Base-by-base conservation (phyloP, 257 asterid species). In the Apocynum venetum region DNA sequence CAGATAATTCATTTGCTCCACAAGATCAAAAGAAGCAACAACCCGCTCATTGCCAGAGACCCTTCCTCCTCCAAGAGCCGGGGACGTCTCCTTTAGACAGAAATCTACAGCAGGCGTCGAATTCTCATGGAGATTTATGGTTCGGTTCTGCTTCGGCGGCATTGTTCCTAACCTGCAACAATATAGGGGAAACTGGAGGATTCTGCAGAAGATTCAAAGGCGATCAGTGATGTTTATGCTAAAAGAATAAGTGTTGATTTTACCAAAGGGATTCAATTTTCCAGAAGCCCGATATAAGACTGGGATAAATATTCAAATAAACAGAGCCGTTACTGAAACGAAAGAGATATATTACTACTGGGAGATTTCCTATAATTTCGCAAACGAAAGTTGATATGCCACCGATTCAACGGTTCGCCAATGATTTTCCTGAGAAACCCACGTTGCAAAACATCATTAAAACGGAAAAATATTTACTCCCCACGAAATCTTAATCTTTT, bases 1-100 rank as follows among this genome's bases (percentile, higher is more conserved):
- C 19, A 95, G 70, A 80, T 90, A 95, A 6, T 93, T 90, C 98
- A 95, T 95, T 77, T 91, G 91, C 82, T 93, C 99, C 65, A 95
- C 99, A 78, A 95, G 80, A 83, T 93, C 94, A 83, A 86, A 93
- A 76, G 97, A 89, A 5, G 95, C 91, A 25, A 90, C 92, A 6
- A 82, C 81, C 68, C 91, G 86, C 59, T 89, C 94, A 59, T 80
- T 83, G 11, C 88, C 94, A 69, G 85, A 81, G 43, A 86, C 78
- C 78, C 98, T 82, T 44, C 97, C 96, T 72, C 96, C 96, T 41
- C 98, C 98, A 81, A 93, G 96, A 69, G 86, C 80, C 60, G 98
- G 98, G 63, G 88, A 77, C 31, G 98, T 93, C 89, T 95, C 98
- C 78, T 87, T 82, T 73, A 95, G 89, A 76, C 76, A 60, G 81